Conservation (phyloP, 2,329 filamentous ascomycete genomes). For the Alternaria ethzedia region DNA sequence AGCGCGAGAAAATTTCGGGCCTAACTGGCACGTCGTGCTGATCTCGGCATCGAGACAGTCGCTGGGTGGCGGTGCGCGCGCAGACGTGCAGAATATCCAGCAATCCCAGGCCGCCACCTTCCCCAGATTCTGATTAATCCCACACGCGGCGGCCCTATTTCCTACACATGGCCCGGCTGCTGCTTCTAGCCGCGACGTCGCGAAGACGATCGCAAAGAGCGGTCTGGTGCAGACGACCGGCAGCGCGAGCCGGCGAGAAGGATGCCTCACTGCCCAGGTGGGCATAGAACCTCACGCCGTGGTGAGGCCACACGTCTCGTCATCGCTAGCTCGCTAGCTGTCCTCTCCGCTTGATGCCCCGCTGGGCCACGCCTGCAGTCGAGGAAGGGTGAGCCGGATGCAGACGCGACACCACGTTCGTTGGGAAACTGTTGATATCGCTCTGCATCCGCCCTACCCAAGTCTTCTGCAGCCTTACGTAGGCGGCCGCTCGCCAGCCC, state of each 20-base stretch:
- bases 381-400: neutral
- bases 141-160: constrained; percentile 2
- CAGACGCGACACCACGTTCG: neutral
- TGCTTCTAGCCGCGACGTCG: constrained; percentile 10
- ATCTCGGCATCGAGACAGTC: constrained; percentile 29
- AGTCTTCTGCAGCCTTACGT: constrained; percentile 19
- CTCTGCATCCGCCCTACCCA: constrained; percentile 10
- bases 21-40: constrained; percentile 24
- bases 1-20: constrained; percentile 37
- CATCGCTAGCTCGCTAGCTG: constrained; percentile 20
- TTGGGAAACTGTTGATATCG: constrained; percentile 21
- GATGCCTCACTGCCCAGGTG: constrained; percentile 11
- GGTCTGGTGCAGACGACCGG: constrained; percentile 23
- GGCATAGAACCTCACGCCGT: constrained; percentile 32
- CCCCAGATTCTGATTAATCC: constrained; percentile 29
- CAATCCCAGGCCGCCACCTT: constrained; percentile 21
- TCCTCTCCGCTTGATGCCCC: constrained; percentile 21
- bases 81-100: constrained; percentile 6
- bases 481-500: neutral
- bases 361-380: constrained; percentile 4
- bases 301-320: constrained; percentile 33
- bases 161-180: constrained; percentile 7
- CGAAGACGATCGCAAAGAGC: constrained; percentile 17
- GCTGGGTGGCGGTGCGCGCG: constrained; percentile 30
- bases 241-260: constrained; percentile 14